A percentile compares a stretch with the other conserved stretches of the same genome.
These are phyloP conservation scores for Aspergillus panamensis DNA, from an alignment of 495 filamentous ascomycete genomes.

Conservation along the genomic window DNA sequence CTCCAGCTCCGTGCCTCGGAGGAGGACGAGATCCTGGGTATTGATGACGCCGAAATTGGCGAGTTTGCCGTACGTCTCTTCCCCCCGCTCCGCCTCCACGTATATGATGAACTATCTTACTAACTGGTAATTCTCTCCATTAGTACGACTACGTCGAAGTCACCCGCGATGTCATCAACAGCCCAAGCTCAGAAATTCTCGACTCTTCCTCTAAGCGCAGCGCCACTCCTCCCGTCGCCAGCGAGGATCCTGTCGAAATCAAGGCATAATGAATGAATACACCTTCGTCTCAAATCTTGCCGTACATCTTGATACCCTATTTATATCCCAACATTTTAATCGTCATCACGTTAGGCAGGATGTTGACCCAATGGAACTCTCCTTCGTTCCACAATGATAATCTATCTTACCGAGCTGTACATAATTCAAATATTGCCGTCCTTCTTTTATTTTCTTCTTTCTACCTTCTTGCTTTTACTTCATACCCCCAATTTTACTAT, in stretches of 20 bases:
- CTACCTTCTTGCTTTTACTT: not conserved
- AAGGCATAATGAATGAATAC: conserved; percentile 28
- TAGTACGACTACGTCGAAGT: conserved; percentile 95
- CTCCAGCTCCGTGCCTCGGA: conserved; percentile 75
- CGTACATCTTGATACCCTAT: not conserved
- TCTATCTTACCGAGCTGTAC: not conserved
- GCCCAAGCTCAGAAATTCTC: conserved; percentile 40
- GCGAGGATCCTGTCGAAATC: conserved; percentile 22
- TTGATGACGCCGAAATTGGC: conserved; percentile 93
- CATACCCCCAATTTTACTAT: not conserved
- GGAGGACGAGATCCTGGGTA: conserved; percentile 85
- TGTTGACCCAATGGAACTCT: not conserved
- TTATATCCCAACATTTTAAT: not conserved
- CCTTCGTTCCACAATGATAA: conserved; percentile 2
- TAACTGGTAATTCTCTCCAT: not conserved
- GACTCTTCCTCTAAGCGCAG: conserved; percentile 37
- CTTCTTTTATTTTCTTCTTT: not conserved
- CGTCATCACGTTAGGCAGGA: not conserved
- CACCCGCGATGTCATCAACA: conserved; percentile 73
- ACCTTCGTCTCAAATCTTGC: not conserved
- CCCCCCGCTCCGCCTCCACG: not conserved
- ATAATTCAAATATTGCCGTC: not conserved
- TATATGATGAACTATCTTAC: conserved; percentile 9
- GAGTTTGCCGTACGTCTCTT: conserved; percentile 73
- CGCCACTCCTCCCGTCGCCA: conserved; percentile 26